A percentile compares a stretch with the other conserved stretches of the same genome.
Conservation (phyloP, 495 filamentous ascomycete species). For the Hypoxylon trugodes region DNA sequence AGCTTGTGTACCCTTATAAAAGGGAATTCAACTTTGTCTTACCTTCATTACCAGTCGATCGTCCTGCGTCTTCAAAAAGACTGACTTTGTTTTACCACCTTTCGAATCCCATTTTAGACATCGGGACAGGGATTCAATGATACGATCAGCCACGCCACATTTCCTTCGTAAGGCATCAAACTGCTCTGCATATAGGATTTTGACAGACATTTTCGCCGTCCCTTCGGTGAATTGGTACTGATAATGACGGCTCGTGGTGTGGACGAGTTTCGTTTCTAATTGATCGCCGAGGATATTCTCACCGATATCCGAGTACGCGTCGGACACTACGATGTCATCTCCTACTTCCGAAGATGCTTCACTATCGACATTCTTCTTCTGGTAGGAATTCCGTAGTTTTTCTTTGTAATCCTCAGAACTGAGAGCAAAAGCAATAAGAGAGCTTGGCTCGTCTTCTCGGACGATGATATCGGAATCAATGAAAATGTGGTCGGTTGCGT, state of each 20-base stretch:
- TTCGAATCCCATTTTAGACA: slow-evolving; percentile 99
- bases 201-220: slow-evolving; percentile 92
- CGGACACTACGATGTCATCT: slow-evolving; percentile 34
- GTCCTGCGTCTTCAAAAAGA: slow-evolving; percentile 98
- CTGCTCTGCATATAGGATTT: slow-evolving; percentile 97
- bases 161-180: slow-evolving; percentile 95
- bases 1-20: slow-evolving; percentile 1
- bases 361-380: slow-evolving; percentile 37
- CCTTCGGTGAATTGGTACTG: slow-evolving; percentile 95
- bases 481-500: slow-evolving; percentile 90
- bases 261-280: slow-evolving; percentile 78
- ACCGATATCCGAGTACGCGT: slow-evolving; percentile 42
- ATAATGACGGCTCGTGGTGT: slow-evolving; percentile 86
- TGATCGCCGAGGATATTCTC: slow-evolving; percentile 57
- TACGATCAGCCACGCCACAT: slow-evolving; percentile 90
- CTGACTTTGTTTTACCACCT: slow-evolving; percentile 95
- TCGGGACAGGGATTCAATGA: slow-evolving; percentile 92
- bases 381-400: slow-evolving; percentile 70
- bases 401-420: slow-evolving; percentile 83
- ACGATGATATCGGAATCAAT: slow-evolving; percentile 98
- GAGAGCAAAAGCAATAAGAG: slow-evolving; percentile 90
- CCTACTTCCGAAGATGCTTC: slow-evolving; percentile 48
- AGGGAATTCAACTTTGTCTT: neutral
- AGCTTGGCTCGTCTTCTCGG: slow-evolving; percentile 96
- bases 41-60: slow-evolving; percentile 89